phyloP scores from a whole-genome alignment of 768 basidiomycete genomes.

The Gautieria morchelliformis region DNA sequence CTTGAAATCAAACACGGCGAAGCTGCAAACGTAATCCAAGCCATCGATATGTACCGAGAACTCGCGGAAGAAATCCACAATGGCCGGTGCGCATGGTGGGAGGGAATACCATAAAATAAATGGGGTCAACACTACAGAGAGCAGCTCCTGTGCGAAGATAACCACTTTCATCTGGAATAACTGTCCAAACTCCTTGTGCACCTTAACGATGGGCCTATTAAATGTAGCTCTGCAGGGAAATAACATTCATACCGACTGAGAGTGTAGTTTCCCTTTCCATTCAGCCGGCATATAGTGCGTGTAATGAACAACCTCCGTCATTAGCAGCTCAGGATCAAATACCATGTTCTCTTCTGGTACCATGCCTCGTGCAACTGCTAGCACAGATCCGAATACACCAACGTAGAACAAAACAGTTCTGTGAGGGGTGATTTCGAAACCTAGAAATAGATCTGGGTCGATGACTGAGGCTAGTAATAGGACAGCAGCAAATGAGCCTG shows the following conservation, averaged over 20 bases:
- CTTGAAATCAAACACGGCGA: conserved; percentile 97
- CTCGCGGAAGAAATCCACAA: conserved; percentile 97
- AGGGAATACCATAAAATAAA: conserved; percentile 91
- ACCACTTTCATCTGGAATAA: conserved; percentile 90
- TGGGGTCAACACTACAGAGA: conserved; percentile 89
- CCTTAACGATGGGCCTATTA: conserved; percentile 29
- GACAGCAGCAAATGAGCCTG: conserved; percentile 94
- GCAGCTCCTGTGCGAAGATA: conserved; percentile 79
- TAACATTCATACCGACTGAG: conserved; percentile 55
- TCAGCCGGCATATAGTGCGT: conserved; percentile 95
- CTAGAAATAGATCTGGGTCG: conserved; percentile 87
- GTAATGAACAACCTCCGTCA: conserved; percentile 86
- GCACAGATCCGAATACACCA: conserved; percentile 74
- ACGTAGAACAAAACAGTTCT: conserved; percentile 92
- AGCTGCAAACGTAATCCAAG: conserved; percentile 93
- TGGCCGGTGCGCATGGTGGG: conserved; percentile 78
- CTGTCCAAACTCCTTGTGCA: conserved; percentile 84
- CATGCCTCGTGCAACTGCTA: conserved; percentile 91
- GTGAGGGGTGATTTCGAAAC: conserved; percentile 91
- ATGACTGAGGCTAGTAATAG: conserved; percentile 84
- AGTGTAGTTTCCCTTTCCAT: conserved; percentile 85
- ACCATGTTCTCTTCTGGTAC: conserved; percentile 89
- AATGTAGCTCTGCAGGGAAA: not conserved
- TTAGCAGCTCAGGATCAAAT: conserved; percentile 87
- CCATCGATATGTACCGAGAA: conserved; percentile 96